These are phyloP conservation scores for Soucietia sequanensis DNA, from an alignment of 805 yeast species.

Conservation along the genomic window DNA sequence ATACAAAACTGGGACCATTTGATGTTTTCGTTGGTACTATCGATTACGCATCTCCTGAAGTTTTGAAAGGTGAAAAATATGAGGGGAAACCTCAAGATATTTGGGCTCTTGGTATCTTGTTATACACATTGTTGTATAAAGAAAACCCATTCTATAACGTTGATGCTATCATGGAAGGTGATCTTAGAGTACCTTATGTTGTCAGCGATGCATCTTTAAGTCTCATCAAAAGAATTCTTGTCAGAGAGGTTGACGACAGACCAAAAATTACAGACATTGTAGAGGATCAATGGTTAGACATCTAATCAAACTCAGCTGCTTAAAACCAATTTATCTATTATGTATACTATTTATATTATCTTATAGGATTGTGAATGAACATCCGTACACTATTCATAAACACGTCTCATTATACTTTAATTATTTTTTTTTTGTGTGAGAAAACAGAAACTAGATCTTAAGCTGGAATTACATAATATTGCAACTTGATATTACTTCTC, in stretches of 20 bases:
- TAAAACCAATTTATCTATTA: not conserved
- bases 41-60: slow-evolving; percentile 98
- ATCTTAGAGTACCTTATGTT: slow-evolving; percentile 66
- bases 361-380: too few species aligned
- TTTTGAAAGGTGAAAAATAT: slow-evolving; percentile 81
- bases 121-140: slow-evolving; percentile 86
- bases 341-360: too few species aligned
- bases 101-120: slow-evolving; percentile 92
- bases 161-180: slow-evolving; percentile 93
- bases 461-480: too few species aligned
- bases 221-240: slow-evolving; percentile 63
- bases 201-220: slow-evolving; percentile 60
- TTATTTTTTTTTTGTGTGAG: too few species aligned
- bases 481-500: too few species aligned
- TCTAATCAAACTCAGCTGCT: slow-evolving; percentile 6
- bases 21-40: slow-evolving; percentile 97
- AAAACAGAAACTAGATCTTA: too few species aligned
- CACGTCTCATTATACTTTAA: too few species aligned
- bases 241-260: slow-evolving; percentile 62
- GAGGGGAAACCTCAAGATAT: slow-evolving; percentile 94
- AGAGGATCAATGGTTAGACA: slow-evolving; percentile 63
- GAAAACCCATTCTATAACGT: slow-evolving; percentile 96
- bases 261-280: slow-evolving; percentile 73
- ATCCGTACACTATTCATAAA: too few species aligned
- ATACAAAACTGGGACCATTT: slow-evolving; percentile 87